Conservation (phyloP, 2,329 filamentous ascomycete genomes). For the Aspergillus pseudonomiae region DNA sequence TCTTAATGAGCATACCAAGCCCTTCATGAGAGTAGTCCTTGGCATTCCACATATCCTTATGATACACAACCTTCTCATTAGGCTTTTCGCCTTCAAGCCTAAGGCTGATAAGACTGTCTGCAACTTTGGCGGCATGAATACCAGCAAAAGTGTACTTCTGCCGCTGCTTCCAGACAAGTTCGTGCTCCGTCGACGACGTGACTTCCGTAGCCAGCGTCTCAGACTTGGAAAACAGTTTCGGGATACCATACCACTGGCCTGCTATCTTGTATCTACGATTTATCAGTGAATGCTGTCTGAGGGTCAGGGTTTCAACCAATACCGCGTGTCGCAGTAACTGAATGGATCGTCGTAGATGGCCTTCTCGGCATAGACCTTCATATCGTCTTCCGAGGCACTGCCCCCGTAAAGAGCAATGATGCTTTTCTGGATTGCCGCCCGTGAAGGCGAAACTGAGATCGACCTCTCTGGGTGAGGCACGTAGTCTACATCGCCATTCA, state of each 20-base stretch:
- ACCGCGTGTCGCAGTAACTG: constrained; percentile 19
- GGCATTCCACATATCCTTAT: constrained; percentile 18
- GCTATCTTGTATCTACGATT: constrained; percentile 12
- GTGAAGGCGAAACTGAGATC: constrained; percentile 9
- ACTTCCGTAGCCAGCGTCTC: constrained; percentile 17
- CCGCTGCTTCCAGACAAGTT: constrained; percentile 16
- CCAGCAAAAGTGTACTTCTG: constrained; percentile 12
- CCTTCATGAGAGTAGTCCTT: constrained; percentile 15
- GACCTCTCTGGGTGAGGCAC: constrained; percentile 9
- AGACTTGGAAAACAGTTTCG: constrained; percentile 13
- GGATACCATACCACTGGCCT: constrained; percentile 18
- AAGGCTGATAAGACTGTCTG: constrained; percentile 16
- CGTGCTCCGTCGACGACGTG: not conserved
- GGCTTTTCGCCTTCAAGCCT: not conserved
- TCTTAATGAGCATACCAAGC: constrained; percentile 14
- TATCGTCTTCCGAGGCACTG: constrained; percentile 14
- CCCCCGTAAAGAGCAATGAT: constrained; percentile 13
- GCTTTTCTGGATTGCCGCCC: constrained; percentile 6
- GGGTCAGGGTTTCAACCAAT: not conserved
- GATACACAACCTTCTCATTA: constrained; percentile 17
- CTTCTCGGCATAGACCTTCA: constrained; percentile 15
- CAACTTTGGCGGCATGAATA: constrained; percentile 7
- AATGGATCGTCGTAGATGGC: constrained; percentile 18
- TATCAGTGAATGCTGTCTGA: not conserved
- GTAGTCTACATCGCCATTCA: constrained; percentile 5